phyloP scores from a whole-genome alignment of 1,284 basidiomycete genomes.

The Tausonia pullulans region DNA sequence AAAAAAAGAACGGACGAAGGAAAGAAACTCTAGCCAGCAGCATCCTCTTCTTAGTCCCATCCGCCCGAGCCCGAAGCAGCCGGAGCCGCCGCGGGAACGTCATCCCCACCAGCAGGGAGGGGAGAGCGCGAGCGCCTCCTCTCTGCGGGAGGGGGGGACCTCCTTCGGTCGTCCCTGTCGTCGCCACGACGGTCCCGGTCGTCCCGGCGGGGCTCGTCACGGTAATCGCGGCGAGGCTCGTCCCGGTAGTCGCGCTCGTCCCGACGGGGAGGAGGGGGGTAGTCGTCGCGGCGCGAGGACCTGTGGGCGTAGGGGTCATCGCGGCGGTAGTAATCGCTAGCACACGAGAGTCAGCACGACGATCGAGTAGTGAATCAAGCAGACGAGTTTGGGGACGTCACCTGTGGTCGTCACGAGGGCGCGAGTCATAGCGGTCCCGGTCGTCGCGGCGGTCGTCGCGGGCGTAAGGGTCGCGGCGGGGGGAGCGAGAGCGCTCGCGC shows the following conservation, averaged over 20 bases:
- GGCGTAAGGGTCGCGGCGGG: not conserved
- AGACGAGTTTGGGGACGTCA: not conserved
- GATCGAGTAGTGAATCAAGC: too few relatives aligned
- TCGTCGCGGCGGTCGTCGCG: not conserved
- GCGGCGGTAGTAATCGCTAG: too few relatives aligned
- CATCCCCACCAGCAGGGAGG: not conserved
- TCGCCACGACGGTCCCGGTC: conserved; percentile 3
- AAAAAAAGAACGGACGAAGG: too few relatives aligned
- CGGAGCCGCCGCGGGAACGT: not conserved
- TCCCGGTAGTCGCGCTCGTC: conserved; percentile 5
- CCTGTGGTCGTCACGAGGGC: not conserved
- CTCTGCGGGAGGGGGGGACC: conserved; percentile 1
- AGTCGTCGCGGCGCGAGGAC: not conserved
- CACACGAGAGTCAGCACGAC: too few relatives aligned
- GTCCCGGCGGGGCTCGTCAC: conserved; percentile 5
- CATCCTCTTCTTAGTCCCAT: too few relatives aligned
- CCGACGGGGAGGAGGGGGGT: not conserved
- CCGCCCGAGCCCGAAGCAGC: not conserved
- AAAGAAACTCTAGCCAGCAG: too few relatives aligned
- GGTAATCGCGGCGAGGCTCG: not conserved
- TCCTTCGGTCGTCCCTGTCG: not conserved
- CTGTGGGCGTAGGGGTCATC: not conserved
- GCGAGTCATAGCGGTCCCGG: not conserved
- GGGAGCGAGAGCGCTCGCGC: not conserved
- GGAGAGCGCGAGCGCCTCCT: conserved; percentile 8